Evolutionary conservation across 352 stramenopile genomes (phyloP).

Genomic region (Phytopythium cucurbitacearum): DNA sequence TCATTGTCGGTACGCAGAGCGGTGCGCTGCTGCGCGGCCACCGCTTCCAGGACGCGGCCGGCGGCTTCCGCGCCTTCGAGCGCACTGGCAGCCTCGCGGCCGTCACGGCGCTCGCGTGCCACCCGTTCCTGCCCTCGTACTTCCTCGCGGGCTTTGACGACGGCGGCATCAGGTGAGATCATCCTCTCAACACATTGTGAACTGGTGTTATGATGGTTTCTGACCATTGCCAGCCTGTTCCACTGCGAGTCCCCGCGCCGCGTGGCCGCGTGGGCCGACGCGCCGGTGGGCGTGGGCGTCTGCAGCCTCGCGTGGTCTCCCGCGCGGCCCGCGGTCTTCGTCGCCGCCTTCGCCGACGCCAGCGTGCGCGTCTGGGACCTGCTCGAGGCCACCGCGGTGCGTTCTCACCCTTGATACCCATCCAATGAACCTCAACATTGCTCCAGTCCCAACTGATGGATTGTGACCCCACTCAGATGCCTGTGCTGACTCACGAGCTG

Average conservation of each 20-base stretch:
- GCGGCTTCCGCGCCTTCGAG: slow-evolving; percentile 7
- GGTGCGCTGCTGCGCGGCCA: slow-evolving; percentile 31
- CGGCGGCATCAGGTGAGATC: slow-evolving; percentile 35
- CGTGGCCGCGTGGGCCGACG: slow-evolving; percentile 55
- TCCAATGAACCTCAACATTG: not conserved
- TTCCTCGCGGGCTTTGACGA: slow-evolving; percentile 69
- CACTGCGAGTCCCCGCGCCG: slow-evolving; percentile 23
- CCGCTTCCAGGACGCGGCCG: slow-evolving; percentile 25
- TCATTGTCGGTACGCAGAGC: slow-evolving; percentile 42
- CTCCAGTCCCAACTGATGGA: not conserved
- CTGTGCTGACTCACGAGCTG: slow-evolving; percentile 29
- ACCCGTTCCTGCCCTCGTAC: slow-evolving; percentile 40
- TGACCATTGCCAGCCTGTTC: slow-evolving; percentile 32
- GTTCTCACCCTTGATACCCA: not conserved
- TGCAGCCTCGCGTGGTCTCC: slow-evolving; percentile 46
- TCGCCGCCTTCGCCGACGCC: slow-evolving; percentile 43
- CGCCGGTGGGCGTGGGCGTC: slow-evolving; percentile 32
- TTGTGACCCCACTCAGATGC: slow-evolving; percentile 10
- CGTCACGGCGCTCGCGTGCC: slow-evolving; percentile 48
- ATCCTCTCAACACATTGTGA: not conserved
- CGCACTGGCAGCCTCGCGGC: slow-evolving; percentile 7
- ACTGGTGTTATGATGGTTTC: not conserved
- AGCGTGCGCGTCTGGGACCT: slow-evolving; percentile 53
- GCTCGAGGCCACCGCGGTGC: slow-evolving; percentile 33
- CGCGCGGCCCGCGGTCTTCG: slow-evolving; percentile 48